Conservation (phyloP, 2,329 filamentous ascomycete species). For the Fusarium gaditjirri region DNA sequence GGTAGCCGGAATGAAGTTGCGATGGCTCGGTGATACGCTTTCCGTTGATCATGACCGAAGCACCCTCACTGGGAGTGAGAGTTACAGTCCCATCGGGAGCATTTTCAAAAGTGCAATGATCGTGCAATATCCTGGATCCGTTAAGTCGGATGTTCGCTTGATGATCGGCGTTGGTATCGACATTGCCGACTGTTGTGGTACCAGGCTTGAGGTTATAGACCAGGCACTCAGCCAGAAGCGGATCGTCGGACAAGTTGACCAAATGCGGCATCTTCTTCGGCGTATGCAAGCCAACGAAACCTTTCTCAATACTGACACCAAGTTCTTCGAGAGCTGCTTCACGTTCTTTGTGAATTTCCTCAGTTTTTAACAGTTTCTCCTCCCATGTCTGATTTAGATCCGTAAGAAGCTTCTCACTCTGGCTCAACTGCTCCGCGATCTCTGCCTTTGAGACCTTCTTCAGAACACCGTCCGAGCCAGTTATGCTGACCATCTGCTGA, state of each 20-base stretch:
- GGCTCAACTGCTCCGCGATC: constrained; percentile 94
- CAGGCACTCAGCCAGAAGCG: constrained; percentile 91
- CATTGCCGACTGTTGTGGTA: constrained; percentile 92
- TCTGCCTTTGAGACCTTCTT: constrained; percentile 99
- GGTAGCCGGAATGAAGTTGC: constrained; percentile 88
- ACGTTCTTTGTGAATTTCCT: constrained; percentile 96
- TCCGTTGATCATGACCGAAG: constrained; percentile 98
- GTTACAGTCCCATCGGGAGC: constrained; percentile 88
- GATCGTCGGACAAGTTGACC: constrained; percentile 96
- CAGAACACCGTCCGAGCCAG: constrained; percentile 81
- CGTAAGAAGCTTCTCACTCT: constrained; percentile 94
- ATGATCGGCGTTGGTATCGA: constrained; percentile 79
- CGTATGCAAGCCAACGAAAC: constrained; percentile 92
- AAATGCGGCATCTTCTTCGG: constrained; percentile 99
- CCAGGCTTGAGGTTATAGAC: constrained; percentile 99
- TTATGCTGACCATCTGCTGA: constrained; percentile 96
- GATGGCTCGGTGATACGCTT: constrained; percentile 87
- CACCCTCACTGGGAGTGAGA: constrained; percentile 87
- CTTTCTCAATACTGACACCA: constrained; percentile 98
- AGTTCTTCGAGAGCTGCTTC: constrained; percentile 95
- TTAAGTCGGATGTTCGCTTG: constrained; percentile 92
- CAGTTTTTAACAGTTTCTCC: constrained; percentile 92
- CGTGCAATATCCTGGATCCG: constrained; percentile 88
- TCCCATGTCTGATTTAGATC: constrained; percentile 99
- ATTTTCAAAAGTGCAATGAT: constrained; percentile 96